Evolutionary conservation across 495 filamentous ascomycete species (phyloP).

Genomic region (Lasiosphaeria hispida): DNA sequence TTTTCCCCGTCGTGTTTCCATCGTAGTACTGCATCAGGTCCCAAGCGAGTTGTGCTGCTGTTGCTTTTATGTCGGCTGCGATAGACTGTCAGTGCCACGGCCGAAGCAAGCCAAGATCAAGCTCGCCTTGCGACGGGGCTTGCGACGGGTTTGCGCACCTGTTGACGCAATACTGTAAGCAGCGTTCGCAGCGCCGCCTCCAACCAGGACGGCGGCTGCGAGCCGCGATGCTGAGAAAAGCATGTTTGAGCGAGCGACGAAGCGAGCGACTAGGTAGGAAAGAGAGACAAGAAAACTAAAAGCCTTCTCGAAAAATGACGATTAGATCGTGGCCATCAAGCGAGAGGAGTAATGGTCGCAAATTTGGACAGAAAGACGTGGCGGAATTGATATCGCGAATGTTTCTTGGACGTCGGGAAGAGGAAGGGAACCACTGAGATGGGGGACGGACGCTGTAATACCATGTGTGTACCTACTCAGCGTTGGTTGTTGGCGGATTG

Average conservation of each 20-base stretch:
- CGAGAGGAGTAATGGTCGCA: not conserved
- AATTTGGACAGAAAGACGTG: not conserved
- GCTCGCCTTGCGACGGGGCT: not conserved
- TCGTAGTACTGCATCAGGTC: conserved; percentile 66
- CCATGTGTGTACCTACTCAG: too few species aligned
- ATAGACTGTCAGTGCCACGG: not conserved
- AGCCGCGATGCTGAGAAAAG: conserved; percentile 20
- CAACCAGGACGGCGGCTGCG: conserved; percentile 18
- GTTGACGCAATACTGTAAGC: conserved; percentile 27
- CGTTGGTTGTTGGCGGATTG: too few species aligned
- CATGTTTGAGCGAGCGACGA: conserved; percentile 17
- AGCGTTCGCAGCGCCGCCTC: conserved; percentile 21
- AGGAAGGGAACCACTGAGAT: too few species aligned
- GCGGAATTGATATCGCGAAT: not conserved
- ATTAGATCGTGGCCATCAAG: conserved; percentile 18
- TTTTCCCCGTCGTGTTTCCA: conserved; percentile 57
- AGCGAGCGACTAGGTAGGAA: conserved; percentile 20
- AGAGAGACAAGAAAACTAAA: conserved; percentile 8
- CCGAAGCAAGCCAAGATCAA: not conserved
- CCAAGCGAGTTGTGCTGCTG: conserved; percentile 42
- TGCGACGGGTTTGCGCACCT: conserved; percentile 14
- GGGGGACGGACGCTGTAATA: too few species aligned
- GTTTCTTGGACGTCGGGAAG: too few species aligned
- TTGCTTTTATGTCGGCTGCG: conserved; percentile 31
- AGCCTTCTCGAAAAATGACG: conserved; percentile 9